Base-by-base conservation (phyloP, 2,329 filamentous ascomycete genomes). In the Fusarium tanahbumbuense region DNA sequence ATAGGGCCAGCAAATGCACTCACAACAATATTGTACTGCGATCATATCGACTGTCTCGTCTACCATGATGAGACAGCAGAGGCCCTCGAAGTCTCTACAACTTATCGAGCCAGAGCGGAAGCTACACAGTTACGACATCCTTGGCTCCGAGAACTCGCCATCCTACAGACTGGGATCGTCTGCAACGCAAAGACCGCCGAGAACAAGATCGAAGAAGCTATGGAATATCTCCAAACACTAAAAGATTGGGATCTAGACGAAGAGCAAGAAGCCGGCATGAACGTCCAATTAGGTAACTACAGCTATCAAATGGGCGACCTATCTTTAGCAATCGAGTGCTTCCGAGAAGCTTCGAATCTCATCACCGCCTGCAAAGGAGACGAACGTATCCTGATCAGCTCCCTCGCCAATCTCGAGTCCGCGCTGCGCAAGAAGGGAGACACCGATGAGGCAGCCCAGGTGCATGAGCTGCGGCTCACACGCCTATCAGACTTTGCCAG, bases 21-120 rank as follows among this genome's bases (percentile, higher is more conserved):
- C 20, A 80, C 76, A 27, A 73, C 76, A 25, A 73, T 79, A 20
- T 61, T 80, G 22, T 79, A 79, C 62, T 76, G 76, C 52, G 78
- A 80, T 42, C 77, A 80, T 53, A 73, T 79, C 54, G 78, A 80
- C 64, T 79, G 76, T 20, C 64, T 79, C 3, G 73, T 77, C 32
- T 73, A 69, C n/a, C 66, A 75, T 27, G 66, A 70, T 20, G 68
- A 73, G 27, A 57, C 75, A 7, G 62, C 70, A 27, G 76, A 78
- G 20, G 73, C 77, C 20, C 73, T 78, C 28, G 57, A 67, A n/a
- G 64, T 76, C n/a, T 75, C 76, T 22, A 75, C 69, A 16, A 50
- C 58, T n/a, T 78, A 79, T 49, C 72, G 74, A 12, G 59, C 67
- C 25, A 74, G 71, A 15, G 76, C 73, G n/a, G 76, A 79, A 41